phyloP scores from a whole-genome alignment of 2,329 filamentous ascomycete genomes.

The Penicillium sp. region DNA sequence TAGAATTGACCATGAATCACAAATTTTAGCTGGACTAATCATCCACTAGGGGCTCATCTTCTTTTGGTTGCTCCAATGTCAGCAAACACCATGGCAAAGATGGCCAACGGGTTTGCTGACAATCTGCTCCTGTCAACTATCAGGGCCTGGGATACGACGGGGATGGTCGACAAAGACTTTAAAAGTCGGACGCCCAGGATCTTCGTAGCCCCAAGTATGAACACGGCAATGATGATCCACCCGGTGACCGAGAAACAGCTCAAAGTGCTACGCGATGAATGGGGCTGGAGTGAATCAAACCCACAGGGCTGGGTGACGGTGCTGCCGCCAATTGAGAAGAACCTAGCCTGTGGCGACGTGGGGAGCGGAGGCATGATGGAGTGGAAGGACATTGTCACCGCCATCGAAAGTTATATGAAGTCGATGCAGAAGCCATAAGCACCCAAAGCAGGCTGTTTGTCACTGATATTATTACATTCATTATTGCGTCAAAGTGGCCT shows the following conservation, averaged over 20 bases:
- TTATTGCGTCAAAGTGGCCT: slow-evolving; percentile 10
- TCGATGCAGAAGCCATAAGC: background rate
- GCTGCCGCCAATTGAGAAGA: slow-evolving; percentile 71
- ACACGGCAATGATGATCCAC: slow-evolving; percentile 86
- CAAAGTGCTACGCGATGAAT: slow-evolving; percentile 69
- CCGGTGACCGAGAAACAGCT: slow-evolving; percentile 77
- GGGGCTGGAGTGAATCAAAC: slow-evolving; percentile 56
- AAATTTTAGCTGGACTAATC: background rate
- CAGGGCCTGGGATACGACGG: slow-evolving; percentile 83
- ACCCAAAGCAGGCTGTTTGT: background rate
- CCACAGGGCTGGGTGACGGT: slow-evolving; percentile 67
- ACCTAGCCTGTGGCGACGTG: slow-evolving; percentile 80
- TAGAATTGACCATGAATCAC: background rate
- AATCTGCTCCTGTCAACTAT: slow-evolving; percentile 72
- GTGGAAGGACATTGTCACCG: slow-evolving; percentile 71
- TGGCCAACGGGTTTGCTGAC: slow-evolving; percentile 75
- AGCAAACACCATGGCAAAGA: slow-evolving; percentile 84
- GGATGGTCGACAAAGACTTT: slow-evolving; percentile 52
- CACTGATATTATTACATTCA: slow-evolving; percentile 5
- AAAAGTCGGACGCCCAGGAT: slow-evolving; percentile 61
- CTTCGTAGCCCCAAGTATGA: slow-evolving; percentile 80
- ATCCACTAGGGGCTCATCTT: slow-evolving; percentile 67
- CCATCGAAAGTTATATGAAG: slow-evolving; percentile 54
- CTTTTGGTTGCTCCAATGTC: slow-evolving; percentile 78
- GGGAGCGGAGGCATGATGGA: slow-evolving; percentile 81